phyloP scores from a whole-genome alignment of 495 filamentous ascomycete genomes.

The Aspergillus conjunctus region DNA sequence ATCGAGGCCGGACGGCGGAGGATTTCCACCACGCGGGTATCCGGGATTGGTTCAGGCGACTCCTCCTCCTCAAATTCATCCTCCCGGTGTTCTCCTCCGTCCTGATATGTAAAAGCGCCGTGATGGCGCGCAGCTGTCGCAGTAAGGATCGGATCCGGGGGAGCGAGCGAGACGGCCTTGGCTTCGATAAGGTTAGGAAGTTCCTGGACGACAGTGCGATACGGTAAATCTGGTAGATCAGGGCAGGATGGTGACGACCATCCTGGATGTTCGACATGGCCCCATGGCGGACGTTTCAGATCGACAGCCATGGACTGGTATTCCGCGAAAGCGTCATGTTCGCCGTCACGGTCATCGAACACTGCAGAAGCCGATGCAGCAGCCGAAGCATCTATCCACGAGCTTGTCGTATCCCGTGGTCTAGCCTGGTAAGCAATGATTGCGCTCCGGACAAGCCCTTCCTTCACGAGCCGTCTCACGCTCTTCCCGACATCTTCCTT shows the following conservation, averaged over 20 bases:
- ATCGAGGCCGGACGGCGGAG: conserved; percentile 71
- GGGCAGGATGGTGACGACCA: conserved; percentile 79
- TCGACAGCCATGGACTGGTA: conserved; percentile 38
- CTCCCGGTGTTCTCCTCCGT: not conserved
- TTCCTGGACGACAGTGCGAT: conserved; percentile 78
- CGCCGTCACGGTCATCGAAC: conserved; percentile 14
- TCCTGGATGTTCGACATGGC: conserved; percentile 77
- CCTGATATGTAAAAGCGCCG: conserved; percentile 3
- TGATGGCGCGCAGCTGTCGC: conserved; percentile 25
- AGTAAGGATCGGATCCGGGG: conserved; percentile 53
- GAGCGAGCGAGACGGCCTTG: conserved; percentile 82
- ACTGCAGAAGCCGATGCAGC: not conserved
- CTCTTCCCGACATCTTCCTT: conserved; percentile 69
- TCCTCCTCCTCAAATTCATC: conserved; percentile 12
- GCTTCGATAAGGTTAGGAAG: conserved; percentile 92
- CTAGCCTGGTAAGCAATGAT: conserved; percentile 76
- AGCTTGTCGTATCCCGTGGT: conserved; percentile 56
- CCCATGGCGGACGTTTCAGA: conserved; percentile 66
- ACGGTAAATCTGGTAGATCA: conserved; percentile 79
- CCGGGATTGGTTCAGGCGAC: conserved; percentile 39
- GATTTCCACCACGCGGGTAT: conserved; percentile 65
- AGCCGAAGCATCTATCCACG: conserved; percentile 7
- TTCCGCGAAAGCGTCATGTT: conserved; percentile 29
- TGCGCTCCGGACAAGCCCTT: conserved; percentile 71
- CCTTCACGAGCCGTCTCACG: conserved; percentile 72